Percentiles rank a stretch among this genome's conserved stretches.
Evolutionary conservation across 2,329 filamentous ascomycete species (phyloP).

Genomic region (Stagonosporopsis rhizophila): DNA sequence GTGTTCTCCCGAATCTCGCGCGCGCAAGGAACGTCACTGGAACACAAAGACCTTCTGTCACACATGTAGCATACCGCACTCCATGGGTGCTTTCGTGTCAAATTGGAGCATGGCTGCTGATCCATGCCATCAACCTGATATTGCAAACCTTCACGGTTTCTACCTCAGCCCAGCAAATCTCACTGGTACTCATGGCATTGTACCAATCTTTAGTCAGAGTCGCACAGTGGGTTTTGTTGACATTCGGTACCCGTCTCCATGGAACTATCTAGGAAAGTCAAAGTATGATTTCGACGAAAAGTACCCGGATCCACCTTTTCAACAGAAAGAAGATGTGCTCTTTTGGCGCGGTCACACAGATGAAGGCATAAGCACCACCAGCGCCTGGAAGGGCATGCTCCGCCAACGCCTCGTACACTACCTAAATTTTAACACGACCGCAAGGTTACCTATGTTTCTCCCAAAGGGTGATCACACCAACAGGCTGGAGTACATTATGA

Average conservation of each 20-base stretch:
- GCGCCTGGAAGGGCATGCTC: constrained; percentile 70
- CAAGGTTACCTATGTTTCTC: constrained; percentile 42
- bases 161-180: constrained; percentile 70
- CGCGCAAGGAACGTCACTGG: constrained; percentile 67
- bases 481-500: constrained; percentile 64
- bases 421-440: constrained; percentile 40
- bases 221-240: constrained; percentile 77
- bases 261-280: constrained; percentile 67
- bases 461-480: constrained; percentile 57
- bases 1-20: constrained; percentile 69
- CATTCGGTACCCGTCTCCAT: constrained; percentile 73
- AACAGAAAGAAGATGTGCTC: constrained; percentile 68
- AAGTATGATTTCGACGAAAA: constrained; percentile 60
- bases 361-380: constrained; percentile 60
- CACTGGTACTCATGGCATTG: constrained; percentile 68
- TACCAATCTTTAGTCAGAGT: constrained; percentile 78
- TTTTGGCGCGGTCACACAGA: constrained; percentile 77
- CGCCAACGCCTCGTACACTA: constrained; percentile 76
- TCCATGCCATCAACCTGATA: constrained; percentile 78
- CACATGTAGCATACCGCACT: constrained; percentile 68
- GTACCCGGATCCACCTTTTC: constrained; percentile 62
- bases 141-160: constrained; percentile 76
- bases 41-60: constrained; percentile 70
- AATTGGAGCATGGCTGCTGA: constrained; percentile 71
- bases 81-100: constrained; percentile 69